Conservation (phyloP, 305 asterid genomes). For the Rubia occidens region DNA sequence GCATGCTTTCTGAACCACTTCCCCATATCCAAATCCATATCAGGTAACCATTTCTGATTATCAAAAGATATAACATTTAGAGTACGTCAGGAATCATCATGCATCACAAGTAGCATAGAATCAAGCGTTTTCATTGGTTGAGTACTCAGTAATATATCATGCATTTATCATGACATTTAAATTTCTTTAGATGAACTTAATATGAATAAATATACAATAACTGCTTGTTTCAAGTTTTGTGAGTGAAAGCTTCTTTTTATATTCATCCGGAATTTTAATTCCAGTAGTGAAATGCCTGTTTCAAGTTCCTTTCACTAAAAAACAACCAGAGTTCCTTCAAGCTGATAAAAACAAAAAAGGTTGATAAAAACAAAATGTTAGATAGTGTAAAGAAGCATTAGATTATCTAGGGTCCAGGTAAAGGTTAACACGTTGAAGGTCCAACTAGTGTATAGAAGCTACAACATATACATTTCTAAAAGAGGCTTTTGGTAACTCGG, state of each 20-base stretch:
- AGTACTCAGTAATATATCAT: background rate
- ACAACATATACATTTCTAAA: background rate
- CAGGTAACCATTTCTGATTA: constrained; percentile 67
- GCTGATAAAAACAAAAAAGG: background rate
- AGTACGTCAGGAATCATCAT: background rate
- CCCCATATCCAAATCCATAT: constrained; percentile 94
- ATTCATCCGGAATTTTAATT: background rate
- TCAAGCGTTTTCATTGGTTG: background rate
- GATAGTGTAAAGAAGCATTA: background rate
- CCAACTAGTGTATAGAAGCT: background rate
- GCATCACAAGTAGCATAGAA: background rate
- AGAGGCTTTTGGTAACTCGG: background rate
- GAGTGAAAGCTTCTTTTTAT: background rate
- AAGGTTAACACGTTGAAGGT: background rate
- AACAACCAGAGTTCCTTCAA: background rate
- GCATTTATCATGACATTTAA: background rate
- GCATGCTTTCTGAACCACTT: constrained; percentile 94
- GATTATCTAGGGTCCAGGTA: background rate
- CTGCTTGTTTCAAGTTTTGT: background rate
- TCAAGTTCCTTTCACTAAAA: background rate
- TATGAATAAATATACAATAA: background rate
- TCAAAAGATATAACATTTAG: constrained; percentile 14
- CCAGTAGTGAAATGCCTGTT: background rate
- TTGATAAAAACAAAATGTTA: background rate
- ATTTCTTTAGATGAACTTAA: constrained; percentile 1